These are phyloP conservation scores for Gamarada debralockiae DNA, from an alignment of 495 filamentous ascomycete species.

Conservation along the genomic window DNA sequence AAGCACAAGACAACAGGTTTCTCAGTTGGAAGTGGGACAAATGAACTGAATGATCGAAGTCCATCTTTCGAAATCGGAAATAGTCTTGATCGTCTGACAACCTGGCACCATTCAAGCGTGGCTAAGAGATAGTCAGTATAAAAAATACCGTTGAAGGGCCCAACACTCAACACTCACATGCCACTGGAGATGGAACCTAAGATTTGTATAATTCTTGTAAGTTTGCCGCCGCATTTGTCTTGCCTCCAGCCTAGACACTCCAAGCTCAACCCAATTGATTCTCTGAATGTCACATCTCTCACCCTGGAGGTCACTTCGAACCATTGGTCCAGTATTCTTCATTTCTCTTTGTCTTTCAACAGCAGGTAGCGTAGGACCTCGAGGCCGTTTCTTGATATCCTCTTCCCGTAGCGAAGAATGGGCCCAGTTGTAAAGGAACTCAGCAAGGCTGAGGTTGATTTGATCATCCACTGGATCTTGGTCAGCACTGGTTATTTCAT, in stretches of 20 bases:
- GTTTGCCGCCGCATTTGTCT: conserved; percentile 50
- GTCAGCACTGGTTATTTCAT: conserved; percentile 16
- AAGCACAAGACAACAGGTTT: conserved; percentile 71
- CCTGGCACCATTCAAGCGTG: conserved; percentile 21
- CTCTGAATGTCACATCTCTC: conserved; percentile 73
- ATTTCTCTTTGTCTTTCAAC: conserved; percentile 10
- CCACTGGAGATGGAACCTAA: conserved; percentile 30
- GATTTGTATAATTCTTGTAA: conserved; percentile 58
- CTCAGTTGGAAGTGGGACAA: conserved; percentile 87
- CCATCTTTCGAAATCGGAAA: conserved; percentile 70
- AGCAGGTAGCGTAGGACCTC: conserved; percentile 1
- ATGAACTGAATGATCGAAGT: conserved; percentile 57
- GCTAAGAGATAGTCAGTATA: conserved; percentile 23
- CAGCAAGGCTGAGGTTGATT: conserved; percentile 18
- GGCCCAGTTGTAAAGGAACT: conserved; percentile 23
- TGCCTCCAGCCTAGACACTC: conserved; percentile 57
- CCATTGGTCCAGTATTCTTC: neutral
- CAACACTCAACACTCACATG: conserved; percentile 32
- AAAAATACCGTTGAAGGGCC: too few species aligned
- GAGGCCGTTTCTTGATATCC: neutral
- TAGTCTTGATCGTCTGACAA: conserved; percentile 45
- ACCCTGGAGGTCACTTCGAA: conserved; percentile 41
- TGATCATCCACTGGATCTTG: conserved; percentile 22
- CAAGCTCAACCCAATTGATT: conserved; percentile 67
- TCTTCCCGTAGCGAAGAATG: neutral